Base-by-base conservation (phyloP, 2,329 filamentous ascomycete species). In the Fusarium lyarnte region DNA sequence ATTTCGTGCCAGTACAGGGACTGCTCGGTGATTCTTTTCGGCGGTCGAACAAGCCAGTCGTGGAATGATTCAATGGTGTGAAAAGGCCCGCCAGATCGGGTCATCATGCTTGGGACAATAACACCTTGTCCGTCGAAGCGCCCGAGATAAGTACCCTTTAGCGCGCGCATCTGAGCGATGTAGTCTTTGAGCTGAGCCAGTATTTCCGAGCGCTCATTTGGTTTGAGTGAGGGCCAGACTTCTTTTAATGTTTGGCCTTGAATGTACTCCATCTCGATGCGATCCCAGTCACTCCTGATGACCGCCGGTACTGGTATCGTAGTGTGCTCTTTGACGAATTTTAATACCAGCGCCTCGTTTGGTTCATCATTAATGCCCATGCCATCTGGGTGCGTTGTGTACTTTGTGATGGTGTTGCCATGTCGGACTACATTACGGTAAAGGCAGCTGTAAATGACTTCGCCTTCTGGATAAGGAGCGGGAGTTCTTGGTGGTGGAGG, bases 271-370 rank as follows among this genome's bases (percentile, higher is more conserved):
- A 77, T 73, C 7, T 74, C 77, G 13, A 79, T 65, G 39, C 76
- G 77, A 55, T 78, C 76, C 73, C 65, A 79, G 3, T 74, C 74
- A 25, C 74, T 77, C 42, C 72, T 72, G 10, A 78, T 60, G n/a
- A 79, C 71, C 12, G 74, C 52, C 0, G 77, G 78, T 0, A 79
- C 76, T 0, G 77, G 76, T 0, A 80, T 79, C 1, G 72, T 73
- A 0, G 77, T 79, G 6, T 78, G 11, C n/a, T 33, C 66, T 8
- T 69, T 69, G 27, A 76, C 52, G 38, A 78, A 76, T 3, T 53
- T 41, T 21, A 78, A 46, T 4, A 59, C 76, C 1, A 25, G 5
- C 1, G 69, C 74, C 35, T 78, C 76, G 33, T 72, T 77, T 1
- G 76, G 75, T 2, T 67, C n/a, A 29, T 69, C 66, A 2, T 58